These are phyloP conservation scores for Fusarium nurragi DNA, from an alignment of 2,329 filamentous ascomycete genomes.

Conservation along the genomic window DNA sequence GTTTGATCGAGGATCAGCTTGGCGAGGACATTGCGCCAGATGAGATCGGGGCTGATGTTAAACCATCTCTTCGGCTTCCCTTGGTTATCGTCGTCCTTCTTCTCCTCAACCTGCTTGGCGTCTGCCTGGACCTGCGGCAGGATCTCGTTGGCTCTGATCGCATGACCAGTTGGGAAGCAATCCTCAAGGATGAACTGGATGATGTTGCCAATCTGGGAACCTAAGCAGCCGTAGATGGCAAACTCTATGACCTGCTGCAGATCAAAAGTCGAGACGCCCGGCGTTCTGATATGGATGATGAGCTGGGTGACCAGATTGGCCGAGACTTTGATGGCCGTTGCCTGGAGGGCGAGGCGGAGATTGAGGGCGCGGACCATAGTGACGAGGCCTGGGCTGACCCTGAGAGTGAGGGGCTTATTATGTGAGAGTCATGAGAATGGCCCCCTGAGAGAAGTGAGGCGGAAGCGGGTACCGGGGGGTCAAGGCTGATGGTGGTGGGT, in stretches of 20 bases:
- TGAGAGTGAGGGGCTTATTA: not conserved
- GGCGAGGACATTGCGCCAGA: conserved; percentile 48
- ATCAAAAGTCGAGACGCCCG: conserved; percentile 42
- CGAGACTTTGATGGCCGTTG: conserved; percentile 46
- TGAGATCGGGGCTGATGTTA: conserved; percentile 44
- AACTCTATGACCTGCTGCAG: conserved; percentile 50
- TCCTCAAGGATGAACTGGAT: conserved; percentile 50
- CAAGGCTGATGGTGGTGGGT: conserved; percentile 4
- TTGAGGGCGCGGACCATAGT: conserved; percentile 44
- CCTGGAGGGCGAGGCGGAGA: conserved; percentile 45
- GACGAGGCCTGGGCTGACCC: conserved; percentile 1
- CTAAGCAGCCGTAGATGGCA: conserved; percentile 49
- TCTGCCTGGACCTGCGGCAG: conserved; percentile 35
- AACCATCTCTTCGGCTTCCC: conserved; percentile 21
- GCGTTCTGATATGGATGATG: conserved; percentile 33
- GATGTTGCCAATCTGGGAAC: conserved; percentile 50
- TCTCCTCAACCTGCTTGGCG: conserved; percentile 29
- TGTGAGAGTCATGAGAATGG: conserved; percentile 16
- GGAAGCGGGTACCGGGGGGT: not conserved
- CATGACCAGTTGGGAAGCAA: conserved; percentile 46
- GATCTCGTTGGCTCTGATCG: conserved; percentile 31
- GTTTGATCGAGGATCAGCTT: conserved; percentile 52
- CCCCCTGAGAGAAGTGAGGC: not conserved
- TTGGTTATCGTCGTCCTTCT: conserved; percentile 38
- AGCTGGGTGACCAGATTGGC: conserved; percentile 47